Conservation (phyloP, 129 eudicot genomes). For the Scalesia atractyloides region DNA sequence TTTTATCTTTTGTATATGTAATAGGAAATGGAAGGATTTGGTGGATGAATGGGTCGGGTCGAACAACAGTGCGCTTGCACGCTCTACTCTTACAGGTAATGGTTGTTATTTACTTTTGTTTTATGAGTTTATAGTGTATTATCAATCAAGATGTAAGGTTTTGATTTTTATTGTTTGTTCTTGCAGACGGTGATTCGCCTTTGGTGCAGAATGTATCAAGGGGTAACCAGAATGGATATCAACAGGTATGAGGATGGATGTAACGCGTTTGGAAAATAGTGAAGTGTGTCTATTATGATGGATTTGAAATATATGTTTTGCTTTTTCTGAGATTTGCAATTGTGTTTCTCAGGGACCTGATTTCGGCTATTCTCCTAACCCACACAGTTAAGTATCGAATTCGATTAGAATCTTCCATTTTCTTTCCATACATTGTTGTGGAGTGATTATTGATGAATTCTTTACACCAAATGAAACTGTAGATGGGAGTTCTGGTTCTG, state of each 20-base stretch:
- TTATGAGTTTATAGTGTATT: background rate
- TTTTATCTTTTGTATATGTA: conserved; percentile 12
- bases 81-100: conserved; percentile 60
- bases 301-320: background rate
- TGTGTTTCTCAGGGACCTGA: conserved; percentile 69
- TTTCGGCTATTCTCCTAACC: conserved; percentile 85
- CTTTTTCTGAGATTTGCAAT: background rate
- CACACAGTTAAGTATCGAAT: conserved; percentile 60
- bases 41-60: conserved; percentile 96
- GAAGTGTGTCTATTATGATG: background rate
- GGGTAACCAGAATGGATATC: conserved; percentile 59
- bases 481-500: conserved; percentile 88
- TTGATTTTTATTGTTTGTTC: conserved; percentile 20
- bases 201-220: conserved; percentile 43
- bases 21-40: conserved; percentile 89
- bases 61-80: conserved; percentile 44
- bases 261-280: background rate
- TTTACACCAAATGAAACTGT: conserved; percentile 20
- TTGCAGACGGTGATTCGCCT: conserved; percentile 88
- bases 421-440: conserved; percentile 21
- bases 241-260: conserved; percentile 48
- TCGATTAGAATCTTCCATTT: conserved; percentile 27
- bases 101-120: background rate
- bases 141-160: background rate
- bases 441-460: conserved; percentile 22